phyloP scores from a whole-genome alignment of 2,329 filamentous ascomycete genomes.

The Dactylellina haptotyla region DNA sequence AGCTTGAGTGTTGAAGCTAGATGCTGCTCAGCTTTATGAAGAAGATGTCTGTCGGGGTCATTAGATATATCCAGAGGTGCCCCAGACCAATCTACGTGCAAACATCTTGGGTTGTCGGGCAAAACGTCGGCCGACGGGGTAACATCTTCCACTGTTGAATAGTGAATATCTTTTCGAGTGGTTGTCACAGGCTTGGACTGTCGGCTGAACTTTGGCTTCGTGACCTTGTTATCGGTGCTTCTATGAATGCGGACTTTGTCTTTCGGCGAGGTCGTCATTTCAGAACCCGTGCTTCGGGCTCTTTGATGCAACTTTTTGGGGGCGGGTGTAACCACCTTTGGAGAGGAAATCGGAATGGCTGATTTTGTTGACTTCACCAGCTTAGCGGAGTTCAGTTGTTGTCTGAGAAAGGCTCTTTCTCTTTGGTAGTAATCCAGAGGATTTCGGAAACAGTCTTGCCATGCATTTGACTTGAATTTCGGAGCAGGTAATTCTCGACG shows the following conservation, averaged over 20 bases:
- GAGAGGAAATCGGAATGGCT: not conserved
- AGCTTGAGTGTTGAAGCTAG: constrained; percentile 83
- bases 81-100: constrained; percentile 90
- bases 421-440: constrained; percentile 38
- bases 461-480: constrained; percentile 47
- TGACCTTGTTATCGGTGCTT: constrained; percentile 32
- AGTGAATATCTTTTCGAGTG: constrained; percentile 85
- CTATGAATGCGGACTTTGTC: constrained; percentile 39
- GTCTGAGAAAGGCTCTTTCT: constrained; percentile 29
- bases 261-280: constrained; percentile 21
- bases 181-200: constrained; percentile 64
- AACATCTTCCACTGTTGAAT: constrained; percentile 75
- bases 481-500: constrained; percentile 2
- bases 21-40: constrained; percentile 80
- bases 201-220: constrained; percentile 44
- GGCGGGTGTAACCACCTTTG: constrained; percentile 11
- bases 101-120: constrained; percentile 72
- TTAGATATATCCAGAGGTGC: constrained; percentile 77
- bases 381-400: constrained; percentile 33
- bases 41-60: constrained; percentile 74
- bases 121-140: constrained; percentile 76
- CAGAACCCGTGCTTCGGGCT: constrained; percentile 40
- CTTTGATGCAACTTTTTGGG: constrained; percentile 32
- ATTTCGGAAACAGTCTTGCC: constrained; percentile 40
- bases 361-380: constrained; percentile 1